A percentile compares a stretch with the other conserved stretches of the same genome.
Conservation (phyloP, 2,329 filamentous ascomycete genomes). For the Talaromyces funiculosus region DNA sequence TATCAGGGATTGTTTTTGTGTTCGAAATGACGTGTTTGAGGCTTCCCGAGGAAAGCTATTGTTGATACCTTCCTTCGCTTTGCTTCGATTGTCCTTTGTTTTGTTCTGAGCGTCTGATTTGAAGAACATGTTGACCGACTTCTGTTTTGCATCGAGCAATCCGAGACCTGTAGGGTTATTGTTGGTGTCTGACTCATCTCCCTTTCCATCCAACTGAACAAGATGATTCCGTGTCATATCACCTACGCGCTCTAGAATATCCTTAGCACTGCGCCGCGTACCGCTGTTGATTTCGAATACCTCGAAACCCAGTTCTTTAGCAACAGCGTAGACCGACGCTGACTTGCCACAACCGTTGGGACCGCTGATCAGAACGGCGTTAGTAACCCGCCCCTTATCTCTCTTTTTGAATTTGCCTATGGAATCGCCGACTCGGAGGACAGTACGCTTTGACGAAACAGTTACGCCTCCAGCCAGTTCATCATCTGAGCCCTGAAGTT, state of each 20-base stretch:
- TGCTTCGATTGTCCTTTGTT: constrained; percentile 3
- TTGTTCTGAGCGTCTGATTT: constrained; percentile 33
- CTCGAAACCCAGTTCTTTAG: constrained; percentile 86
- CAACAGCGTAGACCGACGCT: constrained; percentile 83
- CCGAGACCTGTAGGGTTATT: constrained; percentile 50
- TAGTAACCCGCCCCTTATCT: constrained; percentile 54
- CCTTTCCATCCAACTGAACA: constrained; percentile 46
- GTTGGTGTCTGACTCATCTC: constrained; percentile 17
- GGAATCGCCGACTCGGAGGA: constrained; percentile 38
- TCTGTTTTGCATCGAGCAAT: constrained; percentile 64
- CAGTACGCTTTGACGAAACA: constrained; percentile 31
- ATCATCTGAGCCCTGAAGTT: constrained; percentile 56
- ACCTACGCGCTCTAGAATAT: constrained; percentile 84
- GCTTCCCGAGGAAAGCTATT: constrained; percentile 2
- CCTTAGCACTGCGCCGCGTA: constrained; percentile 76
- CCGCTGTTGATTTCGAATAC: constrained; percentile 91
- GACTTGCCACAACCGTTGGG: constrained; percentile 90
- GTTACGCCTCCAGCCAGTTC: constrained; percentile 38
- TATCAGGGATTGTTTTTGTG: constrained; percentile 90
- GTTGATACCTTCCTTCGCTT: constrained; percentile 1
- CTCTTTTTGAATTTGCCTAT: constrained; percentile 28
- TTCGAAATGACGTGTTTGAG: constrained; percentile 31
- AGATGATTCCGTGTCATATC: constrained; percentile 97
- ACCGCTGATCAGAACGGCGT: constrained; percentile 82
- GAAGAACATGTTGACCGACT: constrained; percentile 78